Base-by-base conservation (phyloP, 306 rosid genomes). In the Boehmeria nivea region DNA sequence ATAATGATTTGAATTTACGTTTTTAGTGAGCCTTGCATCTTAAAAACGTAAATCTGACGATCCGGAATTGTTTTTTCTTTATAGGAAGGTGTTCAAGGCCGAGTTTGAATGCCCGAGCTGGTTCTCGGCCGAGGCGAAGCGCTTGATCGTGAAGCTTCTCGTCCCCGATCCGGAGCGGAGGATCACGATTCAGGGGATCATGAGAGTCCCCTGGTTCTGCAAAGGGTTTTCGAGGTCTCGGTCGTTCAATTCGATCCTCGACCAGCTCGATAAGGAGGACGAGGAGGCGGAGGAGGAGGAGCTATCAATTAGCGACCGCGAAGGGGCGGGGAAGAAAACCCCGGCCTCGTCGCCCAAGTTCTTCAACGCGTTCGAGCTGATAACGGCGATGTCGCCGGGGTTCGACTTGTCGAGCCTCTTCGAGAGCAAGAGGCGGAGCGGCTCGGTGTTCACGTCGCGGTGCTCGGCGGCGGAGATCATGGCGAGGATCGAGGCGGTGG, bases 331-430 rank as follows among this genome's bases (percentile, higher is more conserved):
- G 17, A 18, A 6, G 69, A 67, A 27, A 39, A 71, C 33, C 15
- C 36, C 74, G 21, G 64, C 57, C 1, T 66, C 76, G 18, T 66
- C 89, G 27, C 89, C 95, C 0, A 81, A 72, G 23, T 87, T 77
- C 59, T 84, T 78, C 75, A 87, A 87, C 61, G 95, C 95, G 3
- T 87, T 84, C 37, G 83, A 87, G 60, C 71, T 87, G 6, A 81
- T 87, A 4, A 74, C 95, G 2, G 71, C 94, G 1, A 87, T 87
- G 95, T 81, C 94, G 0, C 78, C 89, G 2, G 95, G 94, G 9
- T 84, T 87, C 38, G 89, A 87, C 39, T 68, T 87, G 22, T 83
- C 95, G 12, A 84, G 76, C 12, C 68, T 87, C 72, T 84, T 87
- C 59, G 87, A 84, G 78, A 63, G 53, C 13, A 65, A 79, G 67